A percentile compares a stretch with the other conserved stretches of the same genome.
phyloP scores from a whole-genome alignment of 495 filamentous ascomycete genomes.

The Haplographium delicatum region DNA sequence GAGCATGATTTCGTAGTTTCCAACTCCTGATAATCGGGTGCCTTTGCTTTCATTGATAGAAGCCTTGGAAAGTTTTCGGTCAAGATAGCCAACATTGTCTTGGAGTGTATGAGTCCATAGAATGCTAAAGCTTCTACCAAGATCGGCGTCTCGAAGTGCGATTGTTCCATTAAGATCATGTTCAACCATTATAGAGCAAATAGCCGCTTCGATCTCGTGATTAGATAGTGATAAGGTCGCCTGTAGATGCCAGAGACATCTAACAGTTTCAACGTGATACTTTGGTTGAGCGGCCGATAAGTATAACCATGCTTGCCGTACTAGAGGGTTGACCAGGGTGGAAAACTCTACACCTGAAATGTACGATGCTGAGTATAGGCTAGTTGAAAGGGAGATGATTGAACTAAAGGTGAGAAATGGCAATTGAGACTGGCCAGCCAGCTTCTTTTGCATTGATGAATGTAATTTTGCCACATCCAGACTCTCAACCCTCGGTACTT shows the following conservation, averaged over 20 bases:
- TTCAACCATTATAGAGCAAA: constrained; percentile 66
- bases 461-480: constrained; percentile 51
- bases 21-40: constrained; percentile 41
- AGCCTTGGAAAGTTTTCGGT: constrained; percentile 43
- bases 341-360: constrained; percentile 53
- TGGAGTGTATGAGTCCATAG: constrained; percentile 77
- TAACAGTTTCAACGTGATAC: constrained; percentile 88
- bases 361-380: constrained; percentile 54
- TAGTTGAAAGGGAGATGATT: constrained; percentile 55
- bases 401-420: constrained; percentile 52
- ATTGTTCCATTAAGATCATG: constrained; percentile 45
- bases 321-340: constrained; percentile 59
- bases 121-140: constrained; percentile 61
- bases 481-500: constrained; percentile 47
- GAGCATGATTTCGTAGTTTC: constrained; percentile 63
- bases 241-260: constrained; percentile 80
- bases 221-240: constrained; percentile 44
- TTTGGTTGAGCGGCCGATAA: constrained; percentile 77
- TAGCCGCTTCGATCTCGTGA: constrained; percentile 69
- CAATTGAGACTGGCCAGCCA: constrained; percentile 30
- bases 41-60: constrained; percentile 46
- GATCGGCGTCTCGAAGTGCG: constrained; percentile 45
- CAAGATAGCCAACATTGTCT: constrained; percentile 41
- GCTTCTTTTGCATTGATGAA: constrained; percentile 44
- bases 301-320: constrained; percentile 69